Conservation (phyloP, 2,329 filamentous ascomycete species). For the Trichoderma guizhouense region DNA sequence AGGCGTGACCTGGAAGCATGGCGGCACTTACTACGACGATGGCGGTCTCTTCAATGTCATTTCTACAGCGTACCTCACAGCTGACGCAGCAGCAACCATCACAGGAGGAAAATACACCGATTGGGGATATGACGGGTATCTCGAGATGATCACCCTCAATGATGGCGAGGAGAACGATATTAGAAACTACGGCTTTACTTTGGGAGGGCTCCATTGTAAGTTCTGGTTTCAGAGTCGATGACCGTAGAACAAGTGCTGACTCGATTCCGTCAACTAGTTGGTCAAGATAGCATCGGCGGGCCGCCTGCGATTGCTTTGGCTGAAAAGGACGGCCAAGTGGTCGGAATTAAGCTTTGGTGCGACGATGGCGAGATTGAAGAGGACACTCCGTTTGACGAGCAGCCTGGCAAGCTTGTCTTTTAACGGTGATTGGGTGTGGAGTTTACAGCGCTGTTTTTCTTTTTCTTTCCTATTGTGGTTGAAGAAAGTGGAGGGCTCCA, state of each 20-base stretch:
- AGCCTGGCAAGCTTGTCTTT: slow-evolving; percentile 6
- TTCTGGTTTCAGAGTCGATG: background rate
- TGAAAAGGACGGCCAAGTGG: slow-evolving; percentile 10
- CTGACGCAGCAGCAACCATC: background rate
- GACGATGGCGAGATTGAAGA: background rate
- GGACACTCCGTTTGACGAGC: background rate
- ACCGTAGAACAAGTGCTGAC: background rate
- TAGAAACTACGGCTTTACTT: background rate
- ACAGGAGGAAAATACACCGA: background rate
- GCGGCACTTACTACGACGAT: slow-evolving; percentile 8
- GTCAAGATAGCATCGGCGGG: background rate
- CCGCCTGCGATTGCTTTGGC: slow-evolving; percentile 1
- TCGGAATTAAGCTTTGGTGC: slow-evolving; percentile 1
- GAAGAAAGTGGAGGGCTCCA: background rate
- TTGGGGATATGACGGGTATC: background rate
- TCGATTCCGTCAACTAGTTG: background rate
- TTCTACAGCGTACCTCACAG: slow-evolving; percentile 7
- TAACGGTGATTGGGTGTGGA: background rate
- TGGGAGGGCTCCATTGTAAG: slow-evolving; percentile 16
- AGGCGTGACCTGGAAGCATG: background rate
- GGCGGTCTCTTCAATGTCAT: background rate
- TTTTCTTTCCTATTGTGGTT: background rate
- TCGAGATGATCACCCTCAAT: slow-evolving; percentile 5
- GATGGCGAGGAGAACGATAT: background rate
- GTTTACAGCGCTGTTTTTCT: background rate